Base-by-base conservation (phyloP, 495 filamentous ascomycete genomes). In the Lindgomyces ingoldianus region DNA sequence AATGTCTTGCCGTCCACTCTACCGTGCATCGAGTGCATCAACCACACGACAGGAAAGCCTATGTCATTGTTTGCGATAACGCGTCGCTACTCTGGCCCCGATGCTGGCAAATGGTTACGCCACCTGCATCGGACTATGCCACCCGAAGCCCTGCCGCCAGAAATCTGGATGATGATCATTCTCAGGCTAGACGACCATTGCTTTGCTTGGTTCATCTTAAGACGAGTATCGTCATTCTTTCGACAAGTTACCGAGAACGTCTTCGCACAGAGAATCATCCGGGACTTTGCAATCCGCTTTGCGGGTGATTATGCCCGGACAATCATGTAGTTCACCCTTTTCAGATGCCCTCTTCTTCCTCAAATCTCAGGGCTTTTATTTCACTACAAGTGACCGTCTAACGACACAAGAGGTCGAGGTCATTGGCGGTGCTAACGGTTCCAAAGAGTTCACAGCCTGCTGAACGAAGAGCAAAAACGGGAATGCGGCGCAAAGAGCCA, bases 171-270 rank as follows among this genome's bases (percentile, higher is more conserved):
- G 4, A 27, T 47, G 3, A 42, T 46, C 24, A 16, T 62, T 6
- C 24, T 12, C 10, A 33, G n/a, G 10, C 3, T 55, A 6, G 50
- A 55, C 24, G 60, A 63, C 51, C 50, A 41, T 19, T 56, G 52
- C 30, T 57, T 49, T 10, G 46, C 53, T 11, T 64, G 60, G 61
- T 52, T 57, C 21, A 39, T 47, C 22, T 41, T 63, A 1, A 30
- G 60, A n/a, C 36, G 42, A n/a, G 60, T 63, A 8, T 56, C 39
- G 9, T 25, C 30, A 9, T 47, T 25, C n/a, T 22, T 63, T 2
- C 49, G 36, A 1, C n/a, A 21, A 8, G 26, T 57, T 12, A 57
- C 60, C 10, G 60, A 64, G 22, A 21, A 44, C 26, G 60, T 57
- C 26, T 64, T 64, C 51, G 51, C 60, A 22, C 11, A n/a, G 2